Evolutionary conservation across 345 rosid genomes (phyloP).

Genomic region (Excoecaria agallocha): DNA sequence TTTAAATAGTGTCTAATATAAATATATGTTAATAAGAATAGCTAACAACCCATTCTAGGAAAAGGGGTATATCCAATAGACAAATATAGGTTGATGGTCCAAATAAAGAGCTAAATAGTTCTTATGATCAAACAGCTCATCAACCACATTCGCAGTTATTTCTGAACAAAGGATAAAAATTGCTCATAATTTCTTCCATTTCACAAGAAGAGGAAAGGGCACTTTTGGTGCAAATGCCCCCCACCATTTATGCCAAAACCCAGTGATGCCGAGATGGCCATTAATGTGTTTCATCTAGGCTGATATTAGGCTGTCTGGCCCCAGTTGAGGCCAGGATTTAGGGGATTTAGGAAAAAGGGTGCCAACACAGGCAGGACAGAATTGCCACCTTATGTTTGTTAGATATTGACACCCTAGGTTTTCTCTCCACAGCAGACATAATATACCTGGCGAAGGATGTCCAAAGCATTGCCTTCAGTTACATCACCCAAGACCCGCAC

Average conservation of each 20-base stretch:
- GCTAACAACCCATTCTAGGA: too few species aligned
- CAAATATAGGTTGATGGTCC: too few species aligned
- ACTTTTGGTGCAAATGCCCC: background rate
- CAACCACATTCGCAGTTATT: too few species aligned
- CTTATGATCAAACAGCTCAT: too few species aligned
- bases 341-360: background rate
- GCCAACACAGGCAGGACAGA: background rate
- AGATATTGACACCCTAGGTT: background rate
- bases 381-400: background rate
- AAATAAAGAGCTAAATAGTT: too few species aligned
- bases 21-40: background rate
- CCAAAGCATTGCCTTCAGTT: slow-evolving; percentile 85
- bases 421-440: slow-evolving; percentile 7
- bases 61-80: too few species aligned
- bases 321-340: too few species aligned
- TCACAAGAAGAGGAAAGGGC: background rate
- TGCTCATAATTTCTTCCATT: background rate
- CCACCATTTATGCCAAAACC: background rate
- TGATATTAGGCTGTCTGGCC: background rate
- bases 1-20: too few species aligned
- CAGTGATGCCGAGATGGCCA: background rate
- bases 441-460: slow-evolving; percentile 78
- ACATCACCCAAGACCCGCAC: slow-evolving; percentile 93
- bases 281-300: background rate
- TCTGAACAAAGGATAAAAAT: background rate